phyloP scores from a whole-genome alignment of 1,284 basidiomycete species.

The Testicularia cyperi region DNA sequence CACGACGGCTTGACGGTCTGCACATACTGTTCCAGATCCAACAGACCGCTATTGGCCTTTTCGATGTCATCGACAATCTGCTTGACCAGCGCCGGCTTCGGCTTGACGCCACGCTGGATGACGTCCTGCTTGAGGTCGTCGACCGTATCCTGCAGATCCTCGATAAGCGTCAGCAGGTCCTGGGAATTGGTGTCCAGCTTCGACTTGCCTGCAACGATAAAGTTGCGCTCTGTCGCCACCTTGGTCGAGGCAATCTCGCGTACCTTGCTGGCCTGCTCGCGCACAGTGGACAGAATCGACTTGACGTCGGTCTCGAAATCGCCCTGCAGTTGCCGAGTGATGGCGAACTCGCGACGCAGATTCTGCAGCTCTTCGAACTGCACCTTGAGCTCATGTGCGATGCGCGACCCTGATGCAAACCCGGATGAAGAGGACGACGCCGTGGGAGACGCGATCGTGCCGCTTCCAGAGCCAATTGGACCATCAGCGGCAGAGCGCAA shows the following conservation, averaged over 20 bases:
- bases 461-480: too few relatives aligned
- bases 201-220: constrained; percentile 86
- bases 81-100: constrained; percentile 74
- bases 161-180: constrained; percentile 85
- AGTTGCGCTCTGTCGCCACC: constrained; percentile 81
- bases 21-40: constrained; percentile 79
- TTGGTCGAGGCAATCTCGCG: constrained; percentile 71
- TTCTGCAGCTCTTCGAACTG: constrained; percentile 94
- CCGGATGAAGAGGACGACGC: constrained; percentile 5
- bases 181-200: constrained; percentile 85
- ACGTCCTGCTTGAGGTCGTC: constrained; percentile 90
- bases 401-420: constrained; percentile 15
- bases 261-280: constrained; percentile 80
- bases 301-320: constrained; percentile 91
- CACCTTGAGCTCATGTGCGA: constrained; percentile 71
- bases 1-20: constrained; percentile 89
- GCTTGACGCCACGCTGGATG: constrained; percentile 81
- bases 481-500: neutral
- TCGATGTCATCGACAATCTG: constrained; percentile 75
- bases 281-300: constrained; percentile 74
- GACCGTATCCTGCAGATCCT: constrained; percentile 88
- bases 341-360: constrained; percentile 84
- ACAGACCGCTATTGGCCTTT: constrained; percentile 71
- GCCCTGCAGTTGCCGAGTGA: constrained; percentile 89
- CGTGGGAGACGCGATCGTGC: constrained; percentile 4